These are phyloP conservation scores for Oryza officinalis DNA, from an alignment of 176 grass and related monocot genomes.

Conservation along the genomic window DNA sequence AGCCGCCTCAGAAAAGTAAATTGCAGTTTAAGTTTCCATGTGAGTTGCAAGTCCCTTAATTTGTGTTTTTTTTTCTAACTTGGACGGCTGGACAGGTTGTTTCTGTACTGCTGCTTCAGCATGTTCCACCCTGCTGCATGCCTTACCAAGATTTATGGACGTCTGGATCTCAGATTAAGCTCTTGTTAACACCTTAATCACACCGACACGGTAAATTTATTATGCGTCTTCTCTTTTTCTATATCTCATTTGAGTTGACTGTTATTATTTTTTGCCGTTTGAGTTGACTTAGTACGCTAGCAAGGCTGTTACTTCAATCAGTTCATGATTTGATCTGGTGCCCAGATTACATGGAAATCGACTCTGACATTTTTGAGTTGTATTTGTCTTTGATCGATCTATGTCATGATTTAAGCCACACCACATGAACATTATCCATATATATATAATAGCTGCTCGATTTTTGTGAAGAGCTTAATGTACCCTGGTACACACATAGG, in stretches of 20 bases:
- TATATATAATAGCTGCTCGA: conserved; percentile 26
- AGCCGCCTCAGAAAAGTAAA: conserved; percentile 40
- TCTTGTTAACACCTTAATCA: conserved; percentile 31
- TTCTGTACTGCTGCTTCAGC: conserved; percentile 28
- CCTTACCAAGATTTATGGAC: conserved; percentile 52
- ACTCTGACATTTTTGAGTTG: conserved; percentile 16
- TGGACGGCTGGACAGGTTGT: conserved; percentile 42
- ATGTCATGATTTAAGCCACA: background rate
- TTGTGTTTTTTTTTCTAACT: conserved; percentile 18
- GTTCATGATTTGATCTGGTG: conserved; percentile 37
- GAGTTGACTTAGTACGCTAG: conserved; percentile 41
- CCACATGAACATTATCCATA: conserved; percentile 30
- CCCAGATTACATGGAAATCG: conserved; percentile 3
- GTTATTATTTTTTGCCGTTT: background rate
- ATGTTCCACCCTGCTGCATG: conserved; percentile 43
- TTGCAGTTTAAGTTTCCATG: conserved; percentile 46
- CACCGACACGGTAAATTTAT: conserved; percentile 53
- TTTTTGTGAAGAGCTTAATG: background rate
- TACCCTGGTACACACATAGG: conserved; percentile 25
- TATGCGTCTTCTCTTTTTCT: conserved; percentile 20
- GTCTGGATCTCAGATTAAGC: conserved; percentile 36
- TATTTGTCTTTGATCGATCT: background rate
- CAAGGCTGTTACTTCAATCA: conserved; percentile 19
- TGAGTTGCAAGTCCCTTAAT: conserved; percentile 29
- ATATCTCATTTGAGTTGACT: conserved; percentile 21